Base-by-base conservation (phyloP, 441 rosid genomes). In the Jatropha multifida region DNA sequence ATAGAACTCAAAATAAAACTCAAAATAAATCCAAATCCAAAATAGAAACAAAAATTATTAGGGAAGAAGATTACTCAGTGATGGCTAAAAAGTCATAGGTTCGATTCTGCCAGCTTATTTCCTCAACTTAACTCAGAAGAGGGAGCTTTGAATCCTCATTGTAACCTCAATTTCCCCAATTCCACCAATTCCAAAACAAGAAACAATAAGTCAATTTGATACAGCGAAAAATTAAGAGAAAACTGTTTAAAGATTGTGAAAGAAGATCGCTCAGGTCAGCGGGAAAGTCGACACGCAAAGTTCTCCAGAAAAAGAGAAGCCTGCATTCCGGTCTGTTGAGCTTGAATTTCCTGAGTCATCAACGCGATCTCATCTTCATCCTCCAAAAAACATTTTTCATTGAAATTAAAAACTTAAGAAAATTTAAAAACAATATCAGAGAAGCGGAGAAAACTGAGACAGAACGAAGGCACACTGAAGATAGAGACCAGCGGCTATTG, bases 321-420 rank as follows among this genome's bases (percentile, higher is more conserved):
- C 83, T 85, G 88, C 81, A 83, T 87, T 93, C 94, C 91, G 93
- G 93, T 91, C 96, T 93, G 96, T 93, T 91, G 96, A 93, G 96
- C 97, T 93, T 91, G 97, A 91, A 89, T 74, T 76, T 81, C 83
- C 80, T 81, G 85, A 86, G 91, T 93, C 97, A 42, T 93, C 97
- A 88, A 78, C 0, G 91, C 91, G 81, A 82, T 76, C 65, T 59
- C 38, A 15, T 27, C 32, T 9, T 32, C 37, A 15, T 3, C 60
- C 23, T 18, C 8, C 18, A 40, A 40, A 3, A 9, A 2, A 13
- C 18, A 18, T 15, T 10, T 26, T 11, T 2, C 42, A 11, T 27
- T 32, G 65, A 2, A 61, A 27, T 4, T 4, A 60, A 60, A 46
- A 42, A 6, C 15, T n/a, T 14, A 0, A 14, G 1, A 40, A 42